These are phyloP conservation scores for Lepidium didymum DNA, from an alignment of 345 rosid genomes.

Conservation along the genomic window DNA sequence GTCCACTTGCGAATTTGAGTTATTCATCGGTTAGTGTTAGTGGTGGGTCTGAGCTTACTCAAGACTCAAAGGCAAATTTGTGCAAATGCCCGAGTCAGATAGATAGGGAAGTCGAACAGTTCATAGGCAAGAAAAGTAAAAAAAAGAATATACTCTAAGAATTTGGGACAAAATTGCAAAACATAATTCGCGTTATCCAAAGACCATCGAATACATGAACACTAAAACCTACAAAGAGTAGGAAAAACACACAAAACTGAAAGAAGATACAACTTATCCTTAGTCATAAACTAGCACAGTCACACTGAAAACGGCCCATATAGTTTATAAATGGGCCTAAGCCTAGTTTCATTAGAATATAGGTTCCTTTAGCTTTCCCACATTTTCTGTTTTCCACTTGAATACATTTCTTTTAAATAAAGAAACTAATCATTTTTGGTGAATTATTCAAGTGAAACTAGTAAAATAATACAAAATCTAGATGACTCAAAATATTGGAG, in stretches of 20 bases:
- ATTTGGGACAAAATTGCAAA: no score
- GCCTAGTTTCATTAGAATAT: neutral
- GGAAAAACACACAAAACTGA: neutral
- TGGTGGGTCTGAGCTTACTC: no score
- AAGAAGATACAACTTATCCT: neutral
- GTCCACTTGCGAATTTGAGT: no score
- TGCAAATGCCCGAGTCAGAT: no score
- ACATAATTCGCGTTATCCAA: no score
- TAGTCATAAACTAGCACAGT: neutral
- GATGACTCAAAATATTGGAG: neutral
- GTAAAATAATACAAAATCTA: neutral
- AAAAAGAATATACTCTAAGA: no score
- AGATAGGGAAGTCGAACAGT: no score
- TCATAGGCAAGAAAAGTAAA: no score
- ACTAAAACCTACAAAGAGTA: no score
- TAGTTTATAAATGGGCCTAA: slow-evolving; percentile 1
- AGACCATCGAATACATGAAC: no score
- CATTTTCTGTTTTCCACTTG: neutral
- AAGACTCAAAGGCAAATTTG: no score
- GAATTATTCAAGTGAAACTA: slow-evolving; percentile 18
- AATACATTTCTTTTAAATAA: neutral
- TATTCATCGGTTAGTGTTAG: no score
- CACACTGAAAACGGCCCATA: neutral
- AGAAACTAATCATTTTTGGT: neutral
- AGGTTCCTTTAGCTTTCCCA: neutral